Evolutionary conservation across 2,329 filamentous ascomycete species (phyloP), one percentile per base, ranked within the genome.

Genomic region (Neonectria faginata): DNA sequence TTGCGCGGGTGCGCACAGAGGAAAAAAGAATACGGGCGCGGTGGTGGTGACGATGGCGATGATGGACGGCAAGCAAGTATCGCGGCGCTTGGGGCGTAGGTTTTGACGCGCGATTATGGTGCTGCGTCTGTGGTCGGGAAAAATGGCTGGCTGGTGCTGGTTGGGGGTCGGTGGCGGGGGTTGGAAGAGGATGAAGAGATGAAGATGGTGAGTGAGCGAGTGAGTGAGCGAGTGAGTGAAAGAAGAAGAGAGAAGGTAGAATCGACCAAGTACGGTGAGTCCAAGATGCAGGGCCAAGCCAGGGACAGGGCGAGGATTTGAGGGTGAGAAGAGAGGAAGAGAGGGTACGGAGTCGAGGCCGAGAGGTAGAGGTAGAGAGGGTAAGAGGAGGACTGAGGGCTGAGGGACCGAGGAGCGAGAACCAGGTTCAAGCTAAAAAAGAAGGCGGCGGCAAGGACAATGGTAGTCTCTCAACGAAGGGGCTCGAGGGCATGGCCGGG

Each of bases 31-130:
- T 61, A 44, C 51, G 45, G 54, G 29, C 52, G 59, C 47, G 48
- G 64, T 48, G 44, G 61, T 66, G 55, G 67, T 64, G 55, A 50
- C 44, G 59, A 61, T 62, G 60, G 61, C 60, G 54, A 62, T 68
- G 66, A 65, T 64, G 64, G 65, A 63, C 27, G 51, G 44, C 39
- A 55, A 55, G 41, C 45, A 62, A 69, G 53, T 68, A 61, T 69
- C 67, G 64, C 71, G 70, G 74, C 74, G 74, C 73, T 75, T 75
- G 73, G 69, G 67, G 70, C 69, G 71, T 71, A 59, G 70, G 69
- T 66, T 75, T 75, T 77, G 72, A 73, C 73, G 73, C 73, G 73
- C 73, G 73, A 75, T 75, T 75, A 75, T 74, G 71, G 60, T 64
- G 57, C 57, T 73, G 73, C 72, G 73, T 66, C 73, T 73, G 73